Evolutionary conservation across 306 rosid genomes (phyloP).

Genomic region (Acacia melanoxylon): DNA sequence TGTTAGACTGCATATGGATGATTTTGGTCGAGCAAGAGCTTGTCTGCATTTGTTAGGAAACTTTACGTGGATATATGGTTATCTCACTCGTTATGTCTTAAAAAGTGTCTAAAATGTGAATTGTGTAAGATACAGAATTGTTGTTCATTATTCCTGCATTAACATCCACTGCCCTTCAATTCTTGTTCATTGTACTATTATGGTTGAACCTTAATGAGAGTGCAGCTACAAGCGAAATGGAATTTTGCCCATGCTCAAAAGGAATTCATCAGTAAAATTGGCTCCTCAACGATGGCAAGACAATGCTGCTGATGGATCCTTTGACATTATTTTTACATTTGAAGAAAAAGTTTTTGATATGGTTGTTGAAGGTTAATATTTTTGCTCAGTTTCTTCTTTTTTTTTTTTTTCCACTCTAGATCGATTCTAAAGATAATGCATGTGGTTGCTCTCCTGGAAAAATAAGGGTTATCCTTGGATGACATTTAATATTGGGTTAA

Average conservation of each 20-base stretch:
- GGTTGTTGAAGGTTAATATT: constrained; percentile 80
- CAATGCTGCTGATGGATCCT: constrained; percentile 78
- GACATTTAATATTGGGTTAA: not conserved
- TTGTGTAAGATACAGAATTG: not conserved
- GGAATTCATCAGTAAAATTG: constrained; percentile 66
- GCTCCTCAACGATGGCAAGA: constrained; percentile 99
- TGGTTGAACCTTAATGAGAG: constrained; percentile 44
- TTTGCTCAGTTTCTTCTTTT: constrained; percentile 17
- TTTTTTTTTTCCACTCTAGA: constrained; percentile 15
- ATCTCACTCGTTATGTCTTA: not conserved
- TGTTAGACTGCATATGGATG: not conserved
- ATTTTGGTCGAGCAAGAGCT: constrained; percentile 12
- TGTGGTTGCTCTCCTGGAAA: not conserved
- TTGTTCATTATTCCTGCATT: not conserved
- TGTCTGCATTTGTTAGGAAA: not conserved
- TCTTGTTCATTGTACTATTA: constrained; percentile 9
- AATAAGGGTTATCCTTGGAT: not conserved
- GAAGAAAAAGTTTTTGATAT: constrained; percentile 95
- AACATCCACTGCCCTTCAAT: not conserved
- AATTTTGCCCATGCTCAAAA: constrained; percentile 89
- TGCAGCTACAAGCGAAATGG: constrained; percentile 84
- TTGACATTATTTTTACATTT: constrained; percentile 80
- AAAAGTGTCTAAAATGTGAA: not conserved
- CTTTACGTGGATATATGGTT: not conserved
- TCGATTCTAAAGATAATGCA: not conserved